A percentile compares a stretch with the other conserved stretches of the same genome.
phyloP scores from a whole-genome alignment of 768 basidiomycete genomes.

The Boletus pseudo-olivaceus region DNA sequence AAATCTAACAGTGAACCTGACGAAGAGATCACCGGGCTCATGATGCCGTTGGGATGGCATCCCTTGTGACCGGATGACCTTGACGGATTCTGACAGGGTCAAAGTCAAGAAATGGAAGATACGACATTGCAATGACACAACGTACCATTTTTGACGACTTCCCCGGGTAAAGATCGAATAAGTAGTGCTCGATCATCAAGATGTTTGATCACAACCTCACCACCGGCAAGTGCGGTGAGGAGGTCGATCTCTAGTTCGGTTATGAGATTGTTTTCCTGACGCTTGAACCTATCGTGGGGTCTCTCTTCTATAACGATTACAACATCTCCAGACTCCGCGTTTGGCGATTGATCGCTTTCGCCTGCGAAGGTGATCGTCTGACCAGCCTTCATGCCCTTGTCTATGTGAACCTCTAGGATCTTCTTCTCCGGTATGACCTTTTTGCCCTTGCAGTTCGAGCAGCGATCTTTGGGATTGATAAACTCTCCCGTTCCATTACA shows the following conservation, averaged over 20 bases:
- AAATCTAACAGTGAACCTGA: conserved; percentile 86
- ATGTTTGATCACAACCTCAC: conserved; percentile 85
- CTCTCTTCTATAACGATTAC: conserved; percentile 94
- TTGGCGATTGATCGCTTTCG: conserved; percentile 91
- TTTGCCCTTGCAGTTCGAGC: conserved; percentile 91
- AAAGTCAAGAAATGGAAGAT: background rate
- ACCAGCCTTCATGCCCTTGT: conserved; percentile 96
- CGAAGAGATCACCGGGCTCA: conserved; percentile 89
- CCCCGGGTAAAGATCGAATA: conserved; percentile 82
- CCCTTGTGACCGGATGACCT: conserved; percentile 90
- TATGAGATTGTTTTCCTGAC: conserved; percentile 84
- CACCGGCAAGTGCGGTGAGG: conserved; percentile 90
- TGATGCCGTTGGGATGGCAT: conserved; percentile 99
- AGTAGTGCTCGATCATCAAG: conserved; percentile 88
- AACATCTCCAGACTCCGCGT: conserved; percentile 87
- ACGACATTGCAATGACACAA: conserved; percentile 6
- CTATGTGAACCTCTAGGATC: conserved; percentile 95
- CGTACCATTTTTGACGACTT: conserved; percentile 90
- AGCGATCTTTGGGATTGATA: conserved; percentile 91
- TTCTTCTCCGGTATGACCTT: conserved; percentile 94
- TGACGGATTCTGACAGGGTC: conserved; percentile 63
- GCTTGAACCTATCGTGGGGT: conserved; percentile 82
- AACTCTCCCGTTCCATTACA: conserved; percentile 93
- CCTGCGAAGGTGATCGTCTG: conserved; percentile 87
- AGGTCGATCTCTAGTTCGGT: conserved; percentile 90